phyloP scores from a whole-genome alignment of 1,284 basidiomycete genomes.

The Melampsora americana region DNA sequence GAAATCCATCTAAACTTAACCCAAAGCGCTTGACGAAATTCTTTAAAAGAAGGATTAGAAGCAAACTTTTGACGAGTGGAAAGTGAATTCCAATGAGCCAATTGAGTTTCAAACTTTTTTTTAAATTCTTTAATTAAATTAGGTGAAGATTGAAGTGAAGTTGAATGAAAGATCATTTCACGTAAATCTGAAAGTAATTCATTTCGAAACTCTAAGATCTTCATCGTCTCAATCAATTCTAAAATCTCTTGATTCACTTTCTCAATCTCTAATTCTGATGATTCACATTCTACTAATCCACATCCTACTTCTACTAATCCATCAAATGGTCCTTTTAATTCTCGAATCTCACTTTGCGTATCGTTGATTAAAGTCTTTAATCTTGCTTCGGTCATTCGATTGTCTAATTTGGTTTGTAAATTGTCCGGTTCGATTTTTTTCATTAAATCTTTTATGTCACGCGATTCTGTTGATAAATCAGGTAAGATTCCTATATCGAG shows the following conservation, averaged over 20 bases:
- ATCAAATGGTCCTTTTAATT: slow-evolving; percentile 10
- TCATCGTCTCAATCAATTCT: slow-evolving; percentile 28
- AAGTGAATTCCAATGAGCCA: slow-evolving; percentile 32
- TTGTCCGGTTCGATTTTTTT: slow-evolving; percentile 33
- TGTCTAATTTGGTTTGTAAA: slow-evolving; percentile 11
- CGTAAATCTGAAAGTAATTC: slow-evolving; percentile 11
- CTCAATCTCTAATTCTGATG: neutral
- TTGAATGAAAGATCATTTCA: slow-evolving; percentile 17
- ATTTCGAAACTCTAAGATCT: slow-evolving; percentile 20
- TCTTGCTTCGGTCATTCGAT: slow-evolving; percentile 8
- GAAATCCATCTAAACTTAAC: slow-evolving; percentile 3
- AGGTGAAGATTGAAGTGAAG: neutral
- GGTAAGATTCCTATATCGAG: neutral
- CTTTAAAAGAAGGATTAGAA: slow-evolving; percentile 13
- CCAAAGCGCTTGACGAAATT: slow-evolving; percentile 36
- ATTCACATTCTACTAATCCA: slow-evolving; percentile 24
- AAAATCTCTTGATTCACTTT: slow-evolving; percentile 9
- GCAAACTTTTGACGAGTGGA: slow-evolving; percentile 37
- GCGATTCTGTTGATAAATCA: neutral
- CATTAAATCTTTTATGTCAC: neutral
- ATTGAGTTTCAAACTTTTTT: slow-evolving; percentile 14
- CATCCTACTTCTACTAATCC: neutral
- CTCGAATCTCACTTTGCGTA: slow-evolving; percentile 19
- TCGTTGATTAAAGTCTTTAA: slow-evolving; percentile 25
- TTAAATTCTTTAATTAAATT: slow-evolving; percentile 16